Percentiles rank a stretch among this genome's conserved stretches.
These are phyloP conservation scores for Nicotiana rustica DNA, from an alignment of 305 asterid species.

Conservation along the genomic window DNA sequence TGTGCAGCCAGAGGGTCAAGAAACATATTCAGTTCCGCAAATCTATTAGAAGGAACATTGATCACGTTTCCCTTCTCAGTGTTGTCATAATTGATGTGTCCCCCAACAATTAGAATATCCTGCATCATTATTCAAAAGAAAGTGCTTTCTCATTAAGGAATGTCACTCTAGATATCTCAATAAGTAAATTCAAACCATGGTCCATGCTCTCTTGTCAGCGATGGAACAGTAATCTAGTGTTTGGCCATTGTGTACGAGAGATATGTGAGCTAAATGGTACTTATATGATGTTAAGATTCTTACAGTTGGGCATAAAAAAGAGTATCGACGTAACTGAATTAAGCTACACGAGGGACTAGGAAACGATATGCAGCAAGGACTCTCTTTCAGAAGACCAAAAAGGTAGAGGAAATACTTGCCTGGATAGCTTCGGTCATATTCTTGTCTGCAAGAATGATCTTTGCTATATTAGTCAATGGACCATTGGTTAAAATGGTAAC, in stretches of 20 bases:
- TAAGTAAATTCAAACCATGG: neutral
- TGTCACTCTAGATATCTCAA: neutral
- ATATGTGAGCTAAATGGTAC: neutral
- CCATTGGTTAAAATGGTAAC: constrained; percentile 82
- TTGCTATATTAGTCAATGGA: constrained; percentile 82
- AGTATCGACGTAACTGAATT: neutral
- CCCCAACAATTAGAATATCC: constrained; percentile 84
- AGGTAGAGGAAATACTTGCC: constrained; percentile 50
- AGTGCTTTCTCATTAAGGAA: neutral
- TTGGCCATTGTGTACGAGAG: neutral
- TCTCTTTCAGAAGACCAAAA: neutral
- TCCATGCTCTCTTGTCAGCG: neutral
- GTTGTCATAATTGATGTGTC: constrained; percentile 52
- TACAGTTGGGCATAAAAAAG: neutral
- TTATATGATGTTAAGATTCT: neutral
- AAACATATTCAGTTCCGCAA: constrained; percentile 83
- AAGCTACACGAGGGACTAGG: neutral
- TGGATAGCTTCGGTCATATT: constrained; percentile 56
- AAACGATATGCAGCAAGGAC: neutral
- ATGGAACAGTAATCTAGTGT: neutral
- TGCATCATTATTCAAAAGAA: constrained; percentile 42
- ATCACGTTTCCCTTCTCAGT: constrained; percentile 70
- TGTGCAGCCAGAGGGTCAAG: constrained; percentile 90
- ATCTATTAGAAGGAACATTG: constrained; percentile 62
- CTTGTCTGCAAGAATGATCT: constrained; percentile 59